A percentile compares a stretch with the other conserved stretches of the same genome.
These are phyloP conservation scores for Solanum ossicruentum DNA, from an alignment of 257 asterid genomes.

Conservation along the genomic window DNA sequence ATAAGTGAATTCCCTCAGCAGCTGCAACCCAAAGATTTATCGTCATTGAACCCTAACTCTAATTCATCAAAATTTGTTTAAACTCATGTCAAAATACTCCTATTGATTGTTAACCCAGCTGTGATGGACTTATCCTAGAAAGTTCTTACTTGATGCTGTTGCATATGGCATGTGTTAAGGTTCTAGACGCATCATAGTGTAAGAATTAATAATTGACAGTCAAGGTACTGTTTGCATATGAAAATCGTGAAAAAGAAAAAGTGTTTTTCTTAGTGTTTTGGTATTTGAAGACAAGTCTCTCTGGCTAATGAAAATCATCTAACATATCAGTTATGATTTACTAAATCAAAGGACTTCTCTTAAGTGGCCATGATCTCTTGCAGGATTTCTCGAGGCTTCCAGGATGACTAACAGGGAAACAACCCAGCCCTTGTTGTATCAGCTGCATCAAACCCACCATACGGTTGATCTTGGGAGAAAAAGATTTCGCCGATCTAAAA, in stretches of 20 bases:
- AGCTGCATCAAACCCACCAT: slow-evolving; percentile 3
- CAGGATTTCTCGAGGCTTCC: background rate
- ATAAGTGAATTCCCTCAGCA: background rate
- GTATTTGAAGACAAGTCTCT: background rate
- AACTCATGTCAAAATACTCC: background rate
- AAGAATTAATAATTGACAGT: background rate
- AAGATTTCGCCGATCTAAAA: slow-evolving; percentile 61
- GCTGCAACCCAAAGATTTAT: background rate
- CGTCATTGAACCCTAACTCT: background rate
- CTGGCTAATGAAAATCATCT: background rate
- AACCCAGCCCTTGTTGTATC: slow-evolving; percentile 14
- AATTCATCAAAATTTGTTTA: background rate
- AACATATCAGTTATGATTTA: background rate
- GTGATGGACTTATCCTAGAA: background rate
- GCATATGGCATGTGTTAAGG: background rate
- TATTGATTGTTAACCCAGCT: background rate
- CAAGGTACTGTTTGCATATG: background rate
- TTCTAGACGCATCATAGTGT: background rate
- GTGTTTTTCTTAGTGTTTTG: background rate
- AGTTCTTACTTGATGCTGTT: background rate
- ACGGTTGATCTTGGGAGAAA: slow-evolving; percentile 18
- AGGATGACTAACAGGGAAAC: background rate
- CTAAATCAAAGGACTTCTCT: background rate
- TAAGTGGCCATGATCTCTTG: background rate
- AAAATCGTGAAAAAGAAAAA: background rate